Conservation (phyloP, 768 basidiomycete species). For the Paxillus ammoniavirescens region DNA sequence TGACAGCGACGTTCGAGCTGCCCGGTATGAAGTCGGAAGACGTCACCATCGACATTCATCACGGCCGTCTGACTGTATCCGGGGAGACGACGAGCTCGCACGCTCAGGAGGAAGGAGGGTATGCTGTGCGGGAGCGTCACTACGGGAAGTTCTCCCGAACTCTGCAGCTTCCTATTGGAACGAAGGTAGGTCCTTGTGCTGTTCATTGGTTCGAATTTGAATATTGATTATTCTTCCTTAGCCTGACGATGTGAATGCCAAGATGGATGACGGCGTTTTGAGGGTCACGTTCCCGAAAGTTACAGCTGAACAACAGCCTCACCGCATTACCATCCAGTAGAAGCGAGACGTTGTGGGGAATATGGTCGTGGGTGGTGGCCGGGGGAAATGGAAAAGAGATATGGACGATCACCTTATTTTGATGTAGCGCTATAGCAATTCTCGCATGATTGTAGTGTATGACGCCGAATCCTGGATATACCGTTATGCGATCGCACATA, state of each 20-base stretch:
- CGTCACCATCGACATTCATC: slow-evolving; percentile 46
- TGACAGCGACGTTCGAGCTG: slow-evolving; percentile 54
- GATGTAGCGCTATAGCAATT: too few species aligned
- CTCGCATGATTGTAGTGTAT: too few species aligned
- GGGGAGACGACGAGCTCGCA: slow-evolving; percentile 38
- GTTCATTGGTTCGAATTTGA: background rate
- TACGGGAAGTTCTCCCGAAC: slow-evolving; percentile 46
- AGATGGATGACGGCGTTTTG: slow-evolving; percentile 47
- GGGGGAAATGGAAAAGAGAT: too few species aligned
- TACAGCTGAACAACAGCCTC: too few species aligned
- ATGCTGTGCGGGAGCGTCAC: slow-evolving; percentile 43
- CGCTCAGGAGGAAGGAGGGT: slow-evolving; percentile 36
- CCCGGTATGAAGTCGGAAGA: slow-evolving; percentile 52
- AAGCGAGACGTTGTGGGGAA: too few species aligned
- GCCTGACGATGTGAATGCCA: slow-evolving; percentile 47
- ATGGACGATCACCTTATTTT: too few species aligned
- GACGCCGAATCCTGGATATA: too few species aligned
- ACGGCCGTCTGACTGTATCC: slow-evolving; percentile 46
- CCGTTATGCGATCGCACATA: too few species aligned
- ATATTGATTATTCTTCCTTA: slow-evolving; percentile 11
- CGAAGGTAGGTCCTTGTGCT: slow-evolving; percentile 35
- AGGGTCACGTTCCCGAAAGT: slow-evolving; percentile 46
- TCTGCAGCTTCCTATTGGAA: slow-evolving; percentile 45
- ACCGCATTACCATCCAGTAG: too few species aligned
- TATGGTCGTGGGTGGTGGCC: too few species aligned